phyloP scores from a whole-genome alignment of 1,284 basidiomycete genomes.

The Xanthoconium separans region DNA sequence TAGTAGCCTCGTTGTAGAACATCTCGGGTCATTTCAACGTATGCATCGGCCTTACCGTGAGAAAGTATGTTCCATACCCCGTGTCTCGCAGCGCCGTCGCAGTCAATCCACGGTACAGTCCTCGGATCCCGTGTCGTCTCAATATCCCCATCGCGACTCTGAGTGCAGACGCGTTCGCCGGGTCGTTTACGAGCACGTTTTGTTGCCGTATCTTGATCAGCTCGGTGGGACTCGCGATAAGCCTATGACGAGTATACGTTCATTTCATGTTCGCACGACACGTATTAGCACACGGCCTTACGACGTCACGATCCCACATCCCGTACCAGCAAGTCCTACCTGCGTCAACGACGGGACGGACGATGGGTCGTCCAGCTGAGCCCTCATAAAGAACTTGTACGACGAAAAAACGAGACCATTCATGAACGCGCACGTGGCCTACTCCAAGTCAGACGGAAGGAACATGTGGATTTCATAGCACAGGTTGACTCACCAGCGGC shows the following conservation, averaged over 20 bases:
- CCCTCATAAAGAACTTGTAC: constrained; percentile 67
- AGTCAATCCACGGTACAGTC: constrained; percentile 75
- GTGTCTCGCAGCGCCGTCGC: constrained; percentile 74
- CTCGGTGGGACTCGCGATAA: constrained; percentile 81
- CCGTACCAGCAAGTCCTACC: constrained; percentile 73
- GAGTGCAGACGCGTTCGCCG: constrained; percentile 38
- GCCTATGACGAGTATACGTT: constrained; percentile 36
- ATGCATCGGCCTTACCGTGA: constrained; percentile 46
- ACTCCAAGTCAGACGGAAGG: background rate
- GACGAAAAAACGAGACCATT: constrained; percentile 76
- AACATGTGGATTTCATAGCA: background rate
- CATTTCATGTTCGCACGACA: background rate
- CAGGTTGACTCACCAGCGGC: constrained; percentile 51
- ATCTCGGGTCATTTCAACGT: background rate
- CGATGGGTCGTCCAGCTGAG: constrained; percentile 49
- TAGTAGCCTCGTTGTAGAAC: constrained; percentile 3
- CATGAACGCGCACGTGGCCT: constrained; percentile 69
- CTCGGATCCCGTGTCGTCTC: constrained; percentile 54
- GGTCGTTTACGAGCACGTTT: constrained; percentile 43
- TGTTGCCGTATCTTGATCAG: constrained; percentile 87
- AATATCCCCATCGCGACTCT: constrained; percentile 57
- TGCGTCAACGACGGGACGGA: constrained; percentile 60
- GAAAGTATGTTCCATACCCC: constrained; percentile 84
- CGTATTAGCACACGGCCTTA: constrained; percentile 36
- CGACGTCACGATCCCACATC: constrained; percentile 76